phyloP scores from a whole-genome alignment of 768 basidiomycete species.

The Pholiota microspora region DNA sequence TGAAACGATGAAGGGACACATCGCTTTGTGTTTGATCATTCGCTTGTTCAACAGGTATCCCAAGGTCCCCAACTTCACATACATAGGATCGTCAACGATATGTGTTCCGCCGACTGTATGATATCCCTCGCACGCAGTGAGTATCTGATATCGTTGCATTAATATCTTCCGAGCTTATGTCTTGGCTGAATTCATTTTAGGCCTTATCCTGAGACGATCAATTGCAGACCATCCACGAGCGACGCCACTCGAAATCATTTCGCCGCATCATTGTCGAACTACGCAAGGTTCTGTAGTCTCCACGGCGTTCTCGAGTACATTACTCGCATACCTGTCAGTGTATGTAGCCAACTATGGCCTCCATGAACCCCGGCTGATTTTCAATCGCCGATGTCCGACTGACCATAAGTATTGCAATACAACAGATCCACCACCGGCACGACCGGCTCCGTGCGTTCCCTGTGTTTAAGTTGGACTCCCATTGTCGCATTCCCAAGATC shows the following conservation, averaged over 20 bases:
- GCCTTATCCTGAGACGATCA: neutral
- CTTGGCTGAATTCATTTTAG: neutral
- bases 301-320: neutral
- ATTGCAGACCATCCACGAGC: neutral
- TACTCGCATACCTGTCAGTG: neutral
- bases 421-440: neutral
- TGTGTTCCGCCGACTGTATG: neutral
- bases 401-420: neutral
- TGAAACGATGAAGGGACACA: neutral
- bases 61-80: neutral
- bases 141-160: neutral
- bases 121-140: neutral
- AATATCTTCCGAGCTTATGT: neutral
- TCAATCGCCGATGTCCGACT: neutral
- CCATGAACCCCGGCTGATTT: neutral
- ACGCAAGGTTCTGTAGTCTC: neutral
- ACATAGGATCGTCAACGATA: neutral
- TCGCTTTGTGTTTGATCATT: neutral
- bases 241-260: neutral
- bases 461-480: neutral
- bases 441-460: neutral
- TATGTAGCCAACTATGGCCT: neutral
- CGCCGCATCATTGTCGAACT: neutral
- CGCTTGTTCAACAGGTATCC: neutral
- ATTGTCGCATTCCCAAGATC: constrained; percentile 6